Evolutionary conservation across 495 filamentous ascomycete species (phyloP), one percentile per base, ranked within the genome.

Genomic region (Copromyces sp.): DNA sequence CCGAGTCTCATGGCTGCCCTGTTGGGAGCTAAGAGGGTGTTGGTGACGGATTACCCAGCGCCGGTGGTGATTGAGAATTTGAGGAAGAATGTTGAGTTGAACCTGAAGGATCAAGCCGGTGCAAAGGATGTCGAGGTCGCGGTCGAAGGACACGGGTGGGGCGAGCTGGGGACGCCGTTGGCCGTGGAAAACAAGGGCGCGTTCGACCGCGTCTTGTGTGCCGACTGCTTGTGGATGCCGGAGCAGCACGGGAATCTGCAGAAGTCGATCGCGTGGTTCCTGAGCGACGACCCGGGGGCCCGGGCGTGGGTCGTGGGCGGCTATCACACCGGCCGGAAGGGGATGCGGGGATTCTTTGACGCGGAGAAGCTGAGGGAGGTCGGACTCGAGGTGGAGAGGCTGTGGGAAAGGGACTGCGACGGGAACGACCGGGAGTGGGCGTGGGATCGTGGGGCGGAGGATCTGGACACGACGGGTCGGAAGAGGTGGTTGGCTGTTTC

Each of bases 171-270:
- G 5, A 87, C 90, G 69, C 47, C 80, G 0, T 88, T 93, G 75
- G 88, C 91, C 1, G 68, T 72, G 2, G 75, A 73, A 9, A 77
- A 89, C 74, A 82, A 81, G 8, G 84, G 83, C 9, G 72, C 72
- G 3, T 96, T 89, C 77, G 89, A 89, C 9, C 87, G 90, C 69
- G 89, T 97, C 35, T 83, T 96, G 40, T 91, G 90, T 3, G 91
- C 92, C 53, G 94, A 97, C 77, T 96, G 93, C 79, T 84, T 93
- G 73, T 98, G 94, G 94, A 93, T 97, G 91, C 86, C 83, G 14
- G 86, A 82, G 77, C 88, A 95, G 82, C 94, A 97, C 78, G 83
- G 81, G 37, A 92, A 92, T 77, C 87, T 98, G 16, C 85, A 83
- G 47, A 81, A 80, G 29, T 93, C 91, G 9, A 89, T 97, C 78